Base-by-base conservation (phyloP, 805 yeast species). In the Metschnikowia gruessii region DNA sequence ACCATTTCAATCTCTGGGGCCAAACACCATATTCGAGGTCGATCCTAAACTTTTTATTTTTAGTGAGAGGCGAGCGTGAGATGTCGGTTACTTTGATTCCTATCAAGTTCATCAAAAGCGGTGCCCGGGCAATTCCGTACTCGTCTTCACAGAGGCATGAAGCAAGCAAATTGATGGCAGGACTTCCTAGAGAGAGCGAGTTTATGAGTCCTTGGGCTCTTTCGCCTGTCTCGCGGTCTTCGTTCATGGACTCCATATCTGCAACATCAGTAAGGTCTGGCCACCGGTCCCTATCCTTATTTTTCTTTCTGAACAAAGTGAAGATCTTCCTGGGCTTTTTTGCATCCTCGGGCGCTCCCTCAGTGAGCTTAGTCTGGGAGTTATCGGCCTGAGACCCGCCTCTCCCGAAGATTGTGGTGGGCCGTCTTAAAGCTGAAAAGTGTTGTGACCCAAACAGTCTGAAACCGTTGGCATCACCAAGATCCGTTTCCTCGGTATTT, bases 11-110 rank as follows among this genome's bases (percentile, higher is more conserved):
- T 44, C 90, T 68, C 46, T 83, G 80, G 5, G 81, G 79, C 1
- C 96, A 96, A 28, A 90, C 80, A 6, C 98, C 99, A 60, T 94
- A 94, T 60, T 91, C 96, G 37, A 94, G 70, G 40, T 85, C 87
- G n/a, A 94, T 69, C 49, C 78, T 72, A 55, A 79, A 85, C 44
- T 72, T 76, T 46, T 70, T 54, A 43, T 71, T 75, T 48, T 70
- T 73, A 1, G 75, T 65, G 40, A 59, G 51, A 3, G 64, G 64
- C 43, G 56, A 70, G 46, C 64, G 62, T 0, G 82, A 70, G 9
- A 74, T 63, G 52, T 81, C 83, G 35, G 76, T 65, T 4, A 94
- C 74, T 36, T 77, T 74, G 35, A 90, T 72, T 5, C 88, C 85
- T 19, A 94, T 59, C 63, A 90, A 79, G 15, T 87, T 83, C 33